Evolutionary conservation across 2,329 filamentous ascomycete genomes (phyloP).

Genomic region (Samsoniella hepiali): DNA sequence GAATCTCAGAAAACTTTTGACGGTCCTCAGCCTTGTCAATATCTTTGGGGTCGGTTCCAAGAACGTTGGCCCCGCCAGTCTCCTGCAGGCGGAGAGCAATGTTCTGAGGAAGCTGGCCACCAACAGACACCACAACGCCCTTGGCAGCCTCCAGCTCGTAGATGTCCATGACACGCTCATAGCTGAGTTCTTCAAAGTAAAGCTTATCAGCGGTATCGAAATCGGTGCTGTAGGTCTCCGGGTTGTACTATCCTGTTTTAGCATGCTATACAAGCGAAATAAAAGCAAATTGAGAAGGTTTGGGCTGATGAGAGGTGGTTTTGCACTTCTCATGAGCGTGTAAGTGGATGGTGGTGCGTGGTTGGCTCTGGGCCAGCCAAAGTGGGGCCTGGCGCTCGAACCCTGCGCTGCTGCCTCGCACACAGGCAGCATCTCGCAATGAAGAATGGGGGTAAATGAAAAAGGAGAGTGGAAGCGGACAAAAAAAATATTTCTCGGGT

Average conservation of each 20-base stretch:
- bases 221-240: conserved; percentile 79
- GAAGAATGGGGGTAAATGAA: background rate
- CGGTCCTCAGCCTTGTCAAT: conserved; percentile 98
- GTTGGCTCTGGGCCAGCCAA: background rate
- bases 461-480: background rate
- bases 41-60: conserved; percentile 88
- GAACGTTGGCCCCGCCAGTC: conserved; percentile 80
- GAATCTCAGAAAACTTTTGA: conserved; percentile 96
- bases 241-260: conserved; percentile 55
- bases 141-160: conserved; percentile 85
- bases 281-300: background rate
- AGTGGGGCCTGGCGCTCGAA: background rate
- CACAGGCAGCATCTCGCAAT: background rate
- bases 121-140: conserved; percentile 92
- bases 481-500: background rate
- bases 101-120: conserved; percentile 95
- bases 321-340: background rate
- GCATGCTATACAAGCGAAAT: background rate
- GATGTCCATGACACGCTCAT: conserved; percentile 98
- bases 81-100: conserved; percentile 94
- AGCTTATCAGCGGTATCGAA: conserved; percentile 86
- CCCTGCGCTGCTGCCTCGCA: too few species aligned
- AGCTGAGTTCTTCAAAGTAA: conserved; percentile 96
- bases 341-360: background rate
- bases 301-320: background rate